phyloP scores from a whole-genome alignment of 306 rosid species.

The Medicago ruthenica region DNA sequence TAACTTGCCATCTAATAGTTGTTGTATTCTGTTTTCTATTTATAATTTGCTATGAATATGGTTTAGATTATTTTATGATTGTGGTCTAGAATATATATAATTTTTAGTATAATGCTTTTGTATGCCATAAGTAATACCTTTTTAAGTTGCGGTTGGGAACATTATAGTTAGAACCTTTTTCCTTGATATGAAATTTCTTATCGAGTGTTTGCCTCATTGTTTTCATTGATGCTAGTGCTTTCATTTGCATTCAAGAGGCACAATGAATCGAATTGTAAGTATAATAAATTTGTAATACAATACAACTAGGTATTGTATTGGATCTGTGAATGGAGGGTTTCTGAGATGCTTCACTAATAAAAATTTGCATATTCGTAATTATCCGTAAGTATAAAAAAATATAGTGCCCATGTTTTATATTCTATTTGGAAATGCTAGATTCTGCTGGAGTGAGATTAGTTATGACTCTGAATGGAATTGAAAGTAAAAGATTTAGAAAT shows the following conservation, averaged over 20 bases:
- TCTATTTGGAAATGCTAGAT: background rate
- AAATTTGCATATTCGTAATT: background rate
- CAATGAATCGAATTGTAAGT: background rate
- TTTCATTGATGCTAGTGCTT: background rate
- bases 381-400: background rate
- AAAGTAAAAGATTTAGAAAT: background rate
- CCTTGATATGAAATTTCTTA: background rate
- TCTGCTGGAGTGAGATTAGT: background rate
- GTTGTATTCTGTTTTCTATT: no score
- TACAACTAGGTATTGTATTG: background rate
- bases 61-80: background rate
- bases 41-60: no score
- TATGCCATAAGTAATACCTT: background rate
- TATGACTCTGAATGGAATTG: background rate
- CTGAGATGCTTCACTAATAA: background rate
- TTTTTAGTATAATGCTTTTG: background rate
- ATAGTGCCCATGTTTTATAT: background rate
- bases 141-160: background rate
- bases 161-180: background rate
- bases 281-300: background rate
- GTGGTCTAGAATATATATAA: background rate
- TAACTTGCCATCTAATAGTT: no score
- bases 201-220: background rate
- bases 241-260: background rate
- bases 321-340: background rate